phyloP scores from a whole-genome alignment of 1,284 basidiomycete species.

The Xerocomus amazonicus region DNA sequence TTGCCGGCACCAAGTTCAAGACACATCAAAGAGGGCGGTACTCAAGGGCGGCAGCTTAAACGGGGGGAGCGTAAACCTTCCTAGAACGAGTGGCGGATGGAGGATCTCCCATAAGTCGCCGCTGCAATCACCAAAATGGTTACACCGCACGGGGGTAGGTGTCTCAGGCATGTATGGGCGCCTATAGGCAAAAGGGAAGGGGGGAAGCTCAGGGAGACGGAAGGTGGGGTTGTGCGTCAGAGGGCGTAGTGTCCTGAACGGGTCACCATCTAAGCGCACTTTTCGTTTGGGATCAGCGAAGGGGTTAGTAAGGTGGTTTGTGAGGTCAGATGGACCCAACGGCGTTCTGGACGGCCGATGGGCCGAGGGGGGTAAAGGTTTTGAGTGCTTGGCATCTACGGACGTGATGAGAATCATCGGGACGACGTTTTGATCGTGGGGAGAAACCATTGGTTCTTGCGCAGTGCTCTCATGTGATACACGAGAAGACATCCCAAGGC shows the following conservation, averaged over 20 bases:
- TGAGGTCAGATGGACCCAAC: conserved; percentile 11
- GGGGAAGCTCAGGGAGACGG: conserved; percentile 8
- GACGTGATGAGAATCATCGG: conserved; percentile 29
- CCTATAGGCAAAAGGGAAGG: not conserved
- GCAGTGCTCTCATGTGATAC: not conserved
- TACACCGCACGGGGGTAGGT: conserved; percentile 23
- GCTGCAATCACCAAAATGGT: conserved; percentile 24
- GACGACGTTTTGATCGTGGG: conserved; percentile 8
- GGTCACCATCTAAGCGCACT: conserved; percentile 14
- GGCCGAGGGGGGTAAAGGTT: conserved; percentile 16
- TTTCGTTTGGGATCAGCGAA: not conserved
- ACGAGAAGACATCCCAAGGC: not conserved
- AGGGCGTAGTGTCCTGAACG: conserved; percentile 12
- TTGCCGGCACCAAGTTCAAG: not conserved
- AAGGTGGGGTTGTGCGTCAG: conserved; percentile 9
- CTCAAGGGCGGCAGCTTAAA: conserved; percentile 25
- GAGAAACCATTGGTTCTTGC: not conserved
- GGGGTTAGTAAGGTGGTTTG: conserved; percentile 7
- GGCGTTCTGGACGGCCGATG: conserved; percentile 12
- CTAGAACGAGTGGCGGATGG: conserved; percentile 23
- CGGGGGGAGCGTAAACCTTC: conserved; percentile 24
- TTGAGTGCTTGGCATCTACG: conserved; percentile 25
- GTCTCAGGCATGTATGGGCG: conserved; percentile 17
- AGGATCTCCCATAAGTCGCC: conserved; percentile 29
- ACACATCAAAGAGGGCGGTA: conserved; percentile 16